Percentiles rank a stretch among this genome's conserved stretches.
phyloP scores from a whole-genome alignment of 2,329 filamentous ascomycete genomes.

The Cyphellophora europaea region DNA sequence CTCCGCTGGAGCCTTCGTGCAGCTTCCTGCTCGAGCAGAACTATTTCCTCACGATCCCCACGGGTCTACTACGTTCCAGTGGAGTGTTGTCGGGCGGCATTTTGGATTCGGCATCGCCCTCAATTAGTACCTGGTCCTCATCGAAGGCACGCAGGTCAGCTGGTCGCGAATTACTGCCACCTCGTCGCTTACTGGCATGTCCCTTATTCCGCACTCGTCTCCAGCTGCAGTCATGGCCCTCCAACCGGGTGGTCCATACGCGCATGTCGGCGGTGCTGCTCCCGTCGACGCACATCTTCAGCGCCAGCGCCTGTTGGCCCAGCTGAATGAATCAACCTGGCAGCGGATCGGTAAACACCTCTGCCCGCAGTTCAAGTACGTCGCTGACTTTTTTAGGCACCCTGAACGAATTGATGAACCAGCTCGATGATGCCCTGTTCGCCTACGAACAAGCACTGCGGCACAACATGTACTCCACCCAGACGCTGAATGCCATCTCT shows the following conservation, averaged over 20 bases:
- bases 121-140: too few species aligned
- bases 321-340: conserved; percentile 83
- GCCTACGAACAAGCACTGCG: conserved; percentile 85
- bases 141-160: too few species aligned
- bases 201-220: too few species aligned
- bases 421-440: conserved; percentile 77
- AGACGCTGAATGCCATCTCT: conserved; percentile 89
- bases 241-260: conserved; percentile 1
- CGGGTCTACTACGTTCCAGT: too few species aligned
- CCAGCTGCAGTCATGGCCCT: background rate
- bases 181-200: too few species aligned
- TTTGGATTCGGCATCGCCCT: too few species aligned
- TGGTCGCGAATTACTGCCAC: too few species aligned
- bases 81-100: too few species aligned
- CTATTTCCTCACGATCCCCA: too few species aligned
- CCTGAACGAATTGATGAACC: conserved; percentile 77
- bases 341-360: conserved; percentile 70
- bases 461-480: conserved; percentile 79
- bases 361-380: conserved; percentile 2
- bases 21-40: too few species aligned
- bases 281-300: conserved; percentile 34
- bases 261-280: conserved; percentile 39
- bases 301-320: conserved; percentile 55
- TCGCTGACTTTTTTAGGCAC: conserved; percentile 48
- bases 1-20: too few species aligned